Evolutionary conservation across 805 yeast genomes (phyloP).

Genomic region (Sugiyamaella valdiviana): DNA sequence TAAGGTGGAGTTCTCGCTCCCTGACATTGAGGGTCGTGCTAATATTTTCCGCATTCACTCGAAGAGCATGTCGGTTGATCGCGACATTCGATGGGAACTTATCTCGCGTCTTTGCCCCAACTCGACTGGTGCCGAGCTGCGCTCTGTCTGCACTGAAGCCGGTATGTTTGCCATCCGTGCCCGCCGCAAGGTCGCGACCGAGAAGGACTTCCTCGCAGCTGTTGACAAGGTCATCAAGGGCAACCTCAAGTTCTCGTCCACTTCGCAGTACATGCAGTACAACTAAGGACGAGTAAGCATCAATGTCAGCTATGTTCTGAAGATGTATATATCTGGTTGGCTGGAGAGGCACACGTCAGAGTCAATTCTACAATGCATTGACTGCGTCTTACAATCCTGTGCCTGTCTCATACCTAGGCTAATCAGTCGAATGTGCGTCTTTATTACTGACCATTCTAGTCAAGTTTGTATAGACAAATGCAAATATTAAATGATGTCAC

Average conservation of each 20-base stretch:
- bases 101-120: slow-evolving; percentile 97
- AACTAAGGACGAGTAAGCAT: slow-evolving; percentile 52
- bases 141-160: slow-evolving; percentile 98
- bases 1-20: slow-evolving; percentile 93
- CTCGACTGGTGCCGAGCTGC: slow-evolving; percentile 96
- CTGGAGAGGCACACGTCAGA: no score
- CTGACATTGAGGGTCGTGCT: slow-evolving; percentile 97
- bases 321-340: no score
- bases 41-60: slow-evolving; percentile 96
- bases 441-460: no score
- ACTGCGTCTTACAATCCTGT: no score
- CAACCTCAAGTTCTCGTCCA: slow-evolving; percentile 93
- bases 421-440: no score
- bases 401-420: no score
- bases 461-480: no score
- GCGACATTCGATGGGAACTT: slow-evolving; percentile 97
- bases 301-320: no score
- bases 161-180: slow-evolving; percentile 99
- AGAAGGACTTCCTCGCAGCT: slow-evolving; percentile 94
- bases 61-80: slow-evolving; percentile 95
- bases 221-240: slow-evolving; percentile 99
- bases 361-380: no score
- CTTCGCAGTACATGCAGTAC: slow-evolving; percentile 98
- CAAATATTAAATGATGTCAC: no score
- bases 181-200: slow-evolving; percentile 95